Percentiles rank a stretch among this genome's conserved stretches.
These are phyloP conservation scores for Colletotrichum tamarilloi DNA, from an alignment of 2,329 filamentous ascomycete genomes.

Conservation along the genomic window DNA sequence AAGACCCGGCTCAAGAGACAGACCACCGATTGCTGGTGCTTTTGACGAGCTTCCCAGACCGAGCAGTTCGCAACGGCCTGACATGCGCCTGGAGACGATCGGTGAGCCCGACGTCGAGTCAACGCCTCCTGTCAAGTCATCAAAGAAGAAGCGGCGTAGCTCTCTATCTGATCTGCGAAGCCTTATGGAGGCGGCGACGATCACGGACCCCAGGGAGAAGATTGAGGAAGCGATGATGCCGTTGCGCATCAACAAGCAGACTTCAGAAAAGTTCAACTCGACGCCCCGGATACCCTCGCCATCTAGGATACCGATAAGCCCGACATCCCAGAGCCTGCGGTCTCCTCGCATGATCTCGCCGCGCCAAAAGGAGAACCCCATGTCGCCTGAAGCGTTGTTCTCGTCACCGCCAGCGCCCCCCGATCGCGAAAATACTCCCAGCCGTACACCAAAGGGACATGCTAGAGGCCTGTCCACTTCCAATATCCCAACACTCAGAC, in stretches of 20 bases:
- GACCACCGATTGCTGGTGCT: slow-evolving; percentile 70
- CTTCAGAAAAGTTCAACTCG: slow-evolving; percentile 69
- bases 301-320: slow-evolving; percentile 65
- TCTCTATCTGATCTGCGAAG: slow-evolving; percentile 87
- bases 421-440: slow-evolving; percentile 26
- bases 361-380: slow-evolving; percentile 59
- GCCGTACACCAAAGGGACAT: slow-evolving; percentile 45
- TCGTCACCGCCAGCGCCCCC: slow-evolving; percentile 10
- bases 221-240: slow-evolving; percentile 55
- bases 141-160: slow-evolving; percentile 86
- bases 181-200: slow-evolving; percentile 71
- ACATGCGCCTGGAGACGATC: slow-evolving; percentile 68
- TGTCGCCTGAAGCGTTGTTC: slow-evolving; percentile 27
- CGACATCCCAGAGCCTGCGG: slow-evolving; percentile 52
- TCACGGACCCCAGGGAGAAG: slow-evolving; percentile 54
- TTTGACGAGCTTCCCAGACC: slow-evolving; percentile 70
- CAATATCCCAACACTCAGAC: slow-evolving; percentile 65
- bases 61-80: slow-evolving; percentile 66
- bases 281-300: slow-evolving; percentile 56
- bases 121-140: slow-evolving; percentile 46
- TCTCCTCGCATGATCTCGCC: slow-evolving; percentile 47
- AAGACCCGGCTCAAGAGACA: slow-evolving; percentile 67
- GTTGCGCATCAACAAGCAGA: slow-evolving; percentile 63
- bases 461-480: slow-evolving; percentile 63
- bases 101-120: slow-evolving; percentile 62